These are phyloP conservation scores for Haematococcus sp. DNA, from an alignment of 139 green algal species.

Conservation along the genomic window DNA sequence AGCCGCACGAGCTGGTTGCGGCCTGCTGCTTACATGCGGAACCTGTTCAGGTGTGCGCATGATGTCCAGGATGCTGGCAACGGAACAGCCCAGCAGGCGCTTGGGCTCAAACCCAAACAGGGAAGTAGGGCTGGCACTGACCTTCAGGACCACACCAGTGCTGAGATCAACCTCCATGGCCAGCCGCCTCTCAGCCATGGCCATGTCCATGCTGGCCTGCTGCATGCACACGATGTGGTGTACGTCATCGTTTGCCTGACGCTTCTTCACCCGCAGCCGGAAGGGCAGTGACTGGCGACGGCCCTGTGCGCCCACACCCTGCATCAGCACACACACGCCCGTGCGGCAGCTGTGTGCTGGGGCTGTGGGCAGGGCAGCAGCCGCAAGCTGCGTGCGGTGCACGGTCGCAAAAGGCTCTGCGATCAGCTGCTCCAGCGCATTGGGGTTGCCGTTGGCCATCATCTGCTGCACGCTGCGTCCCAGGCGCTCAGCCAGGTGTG, in stretches of 20 bases:
- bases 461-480: not conserved
- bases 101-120: not conserved
- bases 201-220: not conserved
- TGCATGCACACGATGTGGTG: not conserved
- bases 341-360: constrained; percentile 6
- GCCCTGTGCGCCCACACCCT: not conserved
- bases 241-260: not conserved
- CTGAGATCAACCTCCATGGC: not conserved
- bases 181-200: not conserved
- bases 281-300: not conserved
- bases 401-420: not conserved
- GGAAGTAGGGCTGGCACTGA: not conserved
- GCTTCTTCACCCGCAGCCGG: no score
- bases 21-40: not conserved
- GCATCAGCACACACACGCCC: not conserved
- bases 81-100: not conserved
- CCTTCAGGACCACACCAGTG: not conserved
- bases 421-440: not conserved
- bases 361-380: not conserved
- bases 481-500: constrained; percentile 12
- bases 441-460: constrained; percentile 5
- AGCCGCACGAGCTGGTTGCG: not conserved
- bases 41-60: not conserved
- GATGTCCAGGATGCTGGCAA: not conserved
- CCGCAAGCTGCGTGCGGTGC: not conserved